A percentile compares a stretch with the other conserved stretches of the same genome.
Evolutionary conservation across 345 rosid species (phyloP).

Genomic region (Linum trigynum): DNA sequence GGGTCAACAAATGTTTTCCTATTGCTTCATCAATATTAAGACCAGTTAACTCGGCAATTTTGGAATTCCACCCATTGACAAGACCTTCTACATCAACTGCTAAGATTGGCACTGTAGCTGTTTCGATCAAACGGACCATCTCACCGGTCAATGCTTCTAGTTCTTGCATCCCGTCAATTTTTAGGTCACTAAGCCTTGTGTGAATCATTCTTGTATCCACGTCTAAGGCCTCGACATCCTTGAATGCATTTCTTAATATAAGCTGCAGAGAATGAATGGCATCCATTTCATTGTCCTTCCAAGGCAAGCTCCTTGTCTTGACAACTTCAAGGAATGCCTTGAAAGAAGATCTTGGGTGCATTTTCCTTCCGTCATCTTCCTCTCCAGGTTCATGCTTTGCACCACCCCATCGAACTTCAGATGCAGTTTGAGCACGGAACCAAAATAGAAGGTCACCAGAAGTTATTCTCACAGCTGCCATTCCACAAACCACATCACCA

Average conservation of each 20-base stretch:
- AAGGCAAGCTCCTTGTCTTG: conserved; percentile 74
- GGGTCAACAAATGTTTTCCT: conserved; percentile 70
- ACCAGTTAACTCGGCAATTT: conserved; percentile 78
- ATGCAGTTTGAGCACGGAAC: conserved; percentile 86
- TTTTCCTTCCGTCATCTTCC: conserved; percentile 68
- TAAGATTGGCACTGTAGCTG: conserved; percentile 83
- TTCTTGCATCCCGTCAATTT: conserved; percentile 72
- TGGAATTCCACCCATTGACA: conserved; percentile 91
- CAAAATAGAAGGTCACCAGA: conserved; percentile 71
- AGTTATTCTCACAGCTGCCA: conserved; percentile 92
- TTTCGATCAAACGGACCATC: conserved; percentile 92
- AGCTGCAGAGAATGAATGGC: conserved; percentile 96
- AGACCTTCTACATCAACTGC: conserved; percentile 83
- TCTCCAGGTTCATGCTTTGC: conserved; percentile 75
- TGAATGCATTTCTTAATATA: conserved; percentile 71
- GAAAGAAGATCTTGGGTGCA: conserved; percentile 97
- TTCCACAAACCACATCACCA: conserved; percentile 77
- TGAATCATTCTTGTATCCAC: conserved; percentile 37
- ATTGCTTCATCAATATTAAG: conserved; percentile 76
- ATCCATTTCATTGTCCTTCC: conserved; percentile 97
- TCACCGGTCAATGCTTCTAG: conserved; percentile 92
- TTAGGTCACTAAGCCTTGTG: conserved; percentile 63
- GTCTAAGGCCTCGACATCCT: conserved; percentile 43
- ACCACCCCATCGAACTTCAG: conserved; percentile 92
- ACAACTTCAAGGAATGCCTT: conserved; percentile 91